Conservation (phyloP, 495 filamentous ascomycete genomes). For the Daldinia loculata region DNA sequence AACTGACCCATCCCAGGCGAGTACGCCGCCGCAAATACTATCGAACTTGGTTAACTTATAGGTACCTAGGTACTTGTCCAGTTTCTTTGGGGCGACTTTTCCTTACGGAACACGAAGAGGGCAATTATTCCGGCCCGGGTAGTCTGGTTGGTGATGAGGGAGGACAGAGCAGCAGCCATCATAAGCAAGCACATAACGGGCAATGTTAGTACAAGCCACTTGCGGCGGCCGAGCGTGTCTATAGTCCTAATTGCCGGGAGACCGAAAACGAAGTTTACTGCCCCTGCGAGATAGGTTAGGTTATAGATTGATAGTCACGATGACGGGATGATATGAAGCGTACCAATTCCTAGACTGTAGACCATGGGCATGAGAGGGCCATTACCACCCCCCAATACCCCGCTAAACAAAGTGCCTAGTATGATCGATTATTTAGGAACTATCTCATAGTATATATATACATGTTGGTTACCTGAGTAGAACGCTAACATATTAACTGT, state of each 20-base stretch:
- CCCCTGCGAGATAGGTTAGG: constrained; percentile 49
- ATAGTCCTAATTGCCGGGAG: constrained; percentile 77
- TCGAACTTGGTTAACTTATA: not conserved
- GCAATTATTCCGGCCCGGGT: constrained; percentile 28
- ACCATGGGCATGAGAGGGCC: constrained; percentile 23
- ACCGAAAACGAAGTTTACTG: constrained; percentile 76
- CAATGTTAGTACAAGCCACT: constrained; percentile 75
- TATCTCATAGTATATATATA: not conserved
- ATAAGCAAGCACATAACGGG: constrained; percentile 72
- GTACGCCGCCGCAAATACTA: constrained; percentile 47
- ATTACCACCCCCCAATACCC: constrained; percentile 1
- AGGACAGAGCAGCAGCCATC: constrained; percentile 36
- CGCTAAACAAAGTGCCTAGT: constrained; percentile 36
- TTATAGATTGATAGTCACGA: not conserved
- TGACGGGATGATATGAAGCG: not conserved
- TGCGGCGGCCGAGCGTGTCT: constrained; percentile 76
- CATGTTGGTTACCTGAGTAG: constrained; percentile 39
- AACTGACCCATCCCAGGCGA: constrained; percentile 45
- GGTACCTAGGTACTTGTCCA: constrained; percentile 7
- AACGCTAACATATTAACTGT: constrained; percentile 48
- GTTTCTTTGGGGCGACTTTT: not conserved
- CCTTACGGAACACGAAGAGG: constrained; percentile 42
- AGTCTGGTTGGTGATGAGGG: constrained; percentile 2
- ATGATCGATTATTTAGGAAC: not conserved
- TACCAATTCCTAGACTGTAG: constrained; percentile 43